Percentiles rank a stretch among this genome's conserved stretches.
phyloP scores from a whole-genome alignment of 331 rosid genomes.

The Arachis monticola region DNA sequence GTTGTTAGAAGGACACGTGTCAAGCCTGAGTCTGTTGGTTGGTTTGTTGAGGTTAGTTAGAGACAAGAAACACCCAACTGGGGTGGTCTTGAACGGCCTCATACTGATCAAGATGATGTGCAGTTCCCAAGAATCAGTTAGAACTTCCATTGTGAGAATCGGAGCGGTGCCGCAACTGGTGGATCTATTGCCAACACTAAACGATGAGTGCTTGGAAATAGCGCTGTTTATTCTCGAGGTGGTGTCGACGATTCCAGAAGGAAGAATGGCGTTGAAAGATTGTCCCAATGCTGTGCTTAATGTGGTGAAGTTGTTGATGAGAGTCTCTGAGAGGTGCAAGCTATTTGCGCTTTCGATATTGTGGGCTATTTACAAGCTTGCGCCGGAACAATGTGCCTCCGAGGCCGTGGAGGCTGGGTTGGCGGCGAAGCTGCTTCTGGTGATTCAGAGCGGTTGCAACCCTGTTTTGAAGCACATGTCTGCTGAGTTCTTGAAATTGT shows the following conservation, averaged over 20 bases:
- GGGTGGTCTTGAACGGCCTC: conserved; percentile 67
- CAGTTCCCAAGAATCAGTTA: conserved; percentile 49
- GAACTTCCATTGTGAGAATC: conserved; percentile 59
- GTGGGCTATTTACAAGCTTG: conserved; percentile 80
- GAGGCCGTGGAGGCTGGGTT: conserved; percentile 87
- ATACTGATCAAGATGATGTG: conserved; percentile 55
- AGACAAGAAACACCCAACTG: conserved; percentile 65
- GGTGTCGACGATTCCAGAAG: conserved; percentile 72
- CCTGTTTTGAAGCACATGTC: conserved; percentile 76
- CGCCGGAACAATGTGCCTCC: conserved; percentile 80
- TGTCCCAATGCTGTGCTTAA: conserved; percentile 67
- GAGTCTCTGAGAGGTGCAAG: conserved; percentile 83
- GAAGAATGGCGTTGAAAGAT: conserved; percentile 75
- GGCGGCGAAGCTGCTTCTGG: conserved; percentile 81
- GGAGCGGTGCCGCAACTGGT: conserved; percentile 76
- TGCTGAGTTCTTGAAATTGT: conserved; percentile 81
- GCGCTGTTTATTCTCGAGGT: conserved; percentile 66
- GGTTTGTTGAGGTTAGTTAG: conserved; percentile 74
- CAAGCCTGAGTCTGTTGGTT: conserved; percentile 71
- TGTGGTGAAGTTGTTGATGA: conserved; percentile 80
- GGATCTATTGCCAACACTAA: conserved; percentile 65
- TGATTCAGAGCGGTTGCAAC: conserved; percentile 91
- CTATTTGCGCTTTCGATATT: conserved; percentile 73
- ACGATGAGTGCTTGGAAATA: conserved; percentile 65
- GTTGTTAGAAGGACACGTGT: conserved; percentile 51